Percentiles rank a stretch among this genome's conserved stretches.
phyloP scores from a whole-genome alignment of 108 stramenopile genomes.

The Craspedostauros australis region DNA sequence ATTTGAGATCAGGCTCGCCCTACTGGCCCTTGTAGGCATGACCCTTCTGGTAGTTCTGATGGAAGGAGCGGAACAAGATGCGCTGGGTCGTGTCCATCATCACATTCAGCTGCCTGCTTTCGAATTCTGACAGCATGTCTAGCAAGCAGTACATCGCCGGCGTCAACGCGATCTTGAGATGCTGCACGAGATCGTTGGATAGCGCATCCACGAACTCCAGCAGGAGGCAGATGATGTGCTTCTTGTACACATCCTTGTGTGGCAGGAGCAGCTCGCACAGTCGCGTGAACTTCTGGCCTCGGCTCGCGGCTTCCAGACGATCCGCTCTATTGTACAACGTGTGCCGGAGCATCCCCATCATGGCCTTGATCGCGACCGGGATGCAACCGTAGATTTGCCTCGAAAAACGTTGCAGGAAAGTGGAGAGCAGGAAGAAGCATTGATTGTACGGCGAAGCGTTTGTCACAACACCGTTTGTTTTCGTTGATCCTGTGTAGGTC shows the following conservation, averaged over 20 bases:
- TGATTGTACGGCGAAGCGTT: constrained; percentile 26
- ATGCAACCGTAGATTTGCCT: constrained; percentile 71
- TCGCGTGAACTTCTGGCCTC: constrained; percentile 24
- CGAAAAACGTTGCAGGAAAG: constrained; percentile 60
- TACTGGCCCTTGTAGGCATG: constrained; percentile 75
- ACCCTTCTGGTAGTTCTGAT: constrained; percentile 58
- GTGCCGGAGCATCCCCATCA: constrained; percentile 34
- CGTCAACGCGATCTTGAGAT: constrained; percentile 34
- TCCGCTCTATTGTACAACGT: constrained; percentile 13
- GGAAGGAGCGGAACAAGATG: constrained; percentile 54
- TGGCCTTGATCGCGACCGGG: constrained; percentile 32
- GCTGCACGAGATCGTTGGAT: constrained; percentile 30
- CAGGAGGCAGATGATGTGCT: constrained; percentile 66
- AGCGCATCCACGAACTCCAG: constrained; percentile 55
- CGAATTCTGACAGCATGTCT: constrained; percentile 66
- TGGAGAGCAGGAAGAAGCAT: constrained; percentile 40
- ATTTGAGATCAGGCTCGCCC: not conserved
- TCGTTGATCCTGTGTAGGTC: not conserved
- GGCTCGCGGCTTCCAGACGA: not conserved
- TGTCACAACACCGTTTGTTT: not conserved
- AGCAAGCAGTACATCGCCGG: constrained; percentile 62
- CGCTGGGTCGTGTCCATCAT: constrained; percentile 55
- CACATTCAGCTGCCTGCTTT: constrained; percentile 61
- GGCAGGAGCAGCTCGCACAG: constrained; percentile 69
- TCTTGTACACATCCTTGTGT: constrained; percentile 83